Base-by-base conservation (phyloP, 345 rosid species). In the Hypericum perforatum region DNA sequence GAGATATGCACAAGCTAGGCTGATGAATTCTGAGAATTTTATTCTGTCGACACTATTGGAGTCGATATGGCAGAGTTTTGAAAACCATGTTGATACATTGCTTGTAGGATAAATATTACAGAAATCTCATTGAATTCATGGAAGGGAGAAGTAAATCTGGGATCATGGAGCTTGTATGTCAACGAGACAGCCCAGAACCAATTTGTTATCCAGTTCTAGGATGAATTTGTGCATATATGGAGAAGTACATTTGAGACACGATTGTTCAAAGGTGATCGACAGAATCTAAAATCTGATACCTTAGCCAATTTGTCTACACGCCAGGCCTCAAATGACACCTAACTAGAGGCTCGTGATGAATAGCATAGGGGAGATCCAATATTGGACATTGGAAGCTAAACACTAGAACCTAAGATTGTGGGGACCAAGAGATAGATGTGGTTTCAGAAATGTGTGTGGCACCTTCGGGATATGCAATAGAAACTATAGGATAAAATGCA, bases 151-250 rank as follows among this genome's bases (percentile, higher is more conserved):
- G 60, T 63, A 37, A 80, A 86, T 49, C 95, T 92, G 5, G 54
- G 74, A 11, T 62, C 69, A n/a, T 89, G 95, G 42, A 64, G 70
- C 64, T 86, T 73, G 68, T 64, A 68, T 1, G 79, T 82, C 52
- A 59, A 61, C 61, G 78, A 74, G 52, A 67, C 44, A 46, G 65
- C 43, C 8, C 60, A n/a, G 36, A 72, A 71, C 57, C 77, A 62
- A 59, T 63, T 16, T 32, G 67, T 63, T 12, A 73, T 74, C 65
- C 60, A 22, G 32, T 1, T 4, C 32, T 4, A 59, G 63, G 69
- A 72, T 48, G 51, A 58, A 11, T 56, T 61, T 11, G 58, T 3
- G 3, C 4, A 52, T 46, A 69, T 70, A 54, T 79, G 89, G 89
- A 65, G 49, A 58, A 72, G 75, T 7, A 78, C 32, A 78, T 9